A percentile compares a stretch with the other conserved stretches of the same genome.
Conservation (phyloP, 2,329 filamentous ascomycete species). For the Colletotrichum cordylinicola region DNA sequence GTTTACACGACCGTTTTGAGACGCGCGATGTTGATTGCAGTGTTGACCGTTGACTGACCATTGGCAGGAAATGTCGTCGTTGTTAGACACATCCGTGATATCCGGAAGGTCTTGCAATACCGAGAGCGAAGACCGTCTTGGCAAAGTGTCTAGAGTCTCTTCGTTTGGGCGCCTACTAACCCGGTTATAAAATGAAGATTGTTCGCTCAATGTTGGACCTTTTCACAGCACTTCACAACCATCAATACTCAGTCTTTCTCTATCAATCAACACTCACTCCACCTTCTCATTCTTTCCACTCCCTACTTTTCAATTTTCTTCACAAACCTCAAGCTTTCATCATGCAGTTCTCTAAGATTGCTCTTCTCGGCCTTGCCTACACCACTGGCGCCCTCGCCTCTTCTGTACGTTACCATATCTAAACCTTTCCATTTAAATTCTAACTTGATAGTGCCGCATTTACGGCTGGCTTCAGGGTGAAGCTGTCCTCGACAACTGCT, state of each 20-base stretch:
- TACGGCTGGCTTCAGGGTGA: neutral
- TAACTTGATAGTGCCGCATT: neutral
- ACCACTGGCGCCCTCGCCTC: neutral
- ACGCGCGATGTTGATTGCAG: neutral
- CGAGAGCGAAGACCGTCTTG: neutral
- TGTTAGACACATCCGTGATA: neutral
- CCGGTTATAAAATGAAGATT: neutral
- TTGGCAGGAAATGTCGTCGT: neutral
- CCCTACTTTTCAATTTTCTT: neutral
- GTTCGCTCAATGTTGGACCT: neutral
- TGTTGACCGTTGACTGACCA: accelerated
- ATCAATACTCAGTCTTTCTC: neutral
- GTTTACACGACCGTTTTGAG: neutral
- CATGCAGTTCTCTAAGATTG: neutral
- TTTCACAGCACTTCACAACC: neutral
- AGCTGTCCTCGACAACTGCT: neutral
- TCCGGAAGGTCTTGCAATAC: neutral
- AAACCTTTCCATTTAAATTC: neutral
- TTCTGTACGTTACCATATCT: neutral
- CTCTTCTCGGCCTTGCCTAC: neutral
- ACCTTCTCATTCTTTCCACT: neutral
- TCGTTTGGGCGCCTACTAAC: neutral
- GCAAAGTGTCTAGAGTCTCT: neutral
- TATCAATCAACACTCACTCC: neutral
- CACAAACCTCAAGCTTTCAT: neutral